These are phyloP conservation scores for Lecanicillium sp. DNA, from an alignment of 2,329 filamentous ascomycete species.

Conservation along the genomic window DNA sequence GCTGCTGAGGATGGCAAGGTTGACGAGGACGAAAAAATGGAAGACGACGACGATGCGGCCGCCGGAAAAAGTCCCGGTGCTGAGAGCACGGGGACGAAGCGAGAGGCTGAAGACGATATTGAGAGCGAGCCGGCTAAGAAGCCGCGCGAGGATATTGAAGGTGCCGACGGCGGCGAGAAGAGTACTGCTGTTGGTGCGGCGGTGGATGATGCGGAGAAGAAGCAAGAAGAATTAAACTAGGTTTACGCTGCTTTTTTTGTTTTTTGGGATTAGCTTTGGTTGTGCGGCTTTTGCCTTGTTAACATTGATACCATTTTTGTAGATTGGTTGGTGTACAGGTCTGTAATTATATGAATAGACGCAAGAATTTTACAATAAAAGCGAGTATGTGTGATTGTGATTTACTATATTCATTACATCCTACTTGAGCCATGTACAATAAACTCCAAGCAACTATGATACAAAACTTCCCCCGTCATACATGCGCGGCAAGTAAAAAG, in stretches of 20 bases:
- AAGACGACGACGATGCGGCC: conserved; percentile 20
- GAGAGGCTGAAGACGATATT: conserved; percentile 44
- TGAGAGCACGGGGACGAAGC: conserved; percentile 39
- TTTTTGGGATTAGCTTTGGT: not conserved
- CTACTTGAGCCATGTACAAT: too few relatives aligned
- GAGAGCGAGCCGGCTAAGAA: conserved; percentile 38
- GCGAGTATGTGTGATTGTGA: too few relatives aligned
- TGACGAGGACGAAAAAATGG: conserved; percentile 7
- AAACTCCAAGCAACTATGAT: not conserved
- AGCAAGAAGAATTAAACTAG: not conserved
- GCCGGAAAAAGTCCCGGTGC: conserved; percentile 18
- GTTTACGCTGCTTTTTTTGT: too few relatives aligned
- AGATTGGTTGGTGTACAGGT: too few relatives aligned
- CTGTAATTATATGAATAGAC: too few relatives aligned
- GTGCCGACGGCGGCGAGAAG: not conserved
- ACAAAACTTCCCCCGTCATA: not conserved
- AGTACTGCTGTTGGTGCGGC: not conserved
- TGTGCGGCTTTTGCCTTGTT: not conserved
- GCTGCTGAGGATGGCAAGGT: not conserved
- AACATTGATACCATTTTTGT: not conserved
- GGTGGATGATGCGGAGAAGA: not conserved
- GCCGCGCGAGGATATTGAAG: conserved; percentile 33
- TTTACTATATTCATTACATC: too few relatives aligned
- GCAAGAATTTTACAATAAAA: too few relatives aligned
- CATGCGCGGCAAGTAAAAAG: too few relatives aligned